phyloP scores from a whole-genome alignment of 2,329 filamentous ascomycete species.

The Sporothrix phasma region DNA sequence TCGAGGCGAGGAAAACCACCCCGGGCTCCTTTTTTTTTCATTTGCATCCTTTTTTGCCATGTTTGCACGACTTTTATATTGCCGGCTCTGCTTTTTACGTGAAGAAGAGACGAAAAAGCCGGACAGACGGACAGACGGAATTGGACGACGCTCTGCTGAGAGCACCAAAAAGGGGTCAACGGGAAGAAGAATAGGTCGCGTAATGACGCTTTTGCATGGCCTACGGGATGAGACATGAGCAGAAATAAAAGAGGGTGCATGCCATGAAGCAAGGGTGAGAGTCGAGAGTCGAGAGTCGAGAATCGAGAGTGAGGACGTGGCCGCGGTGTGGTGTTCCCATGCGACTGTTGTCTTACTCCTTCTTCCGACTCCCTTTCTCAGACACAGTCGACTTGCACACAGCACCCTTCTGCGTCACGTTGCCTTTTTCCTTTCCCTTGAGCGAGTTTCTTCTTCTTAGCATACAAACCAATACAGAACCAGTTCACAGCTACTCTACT shows the following conservation, averaged over 20 bases:
- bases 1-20: background rate
- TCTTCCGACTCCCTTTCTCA: background rate
- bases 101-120: too few relatives aligned
- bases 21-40: background rate
- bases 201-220: conserved; percentile 8
- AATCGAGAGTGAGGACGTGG: too few relatives aligned
- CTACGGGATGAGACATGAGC: background rate
- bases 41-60: background rate
- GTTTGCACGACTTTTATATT: background rate
- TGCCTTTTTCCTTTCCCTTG: background rate
- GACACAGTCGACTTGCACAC: background rate
- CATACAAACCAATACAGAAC: background rate
- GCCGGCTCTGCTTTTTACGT: background rate
- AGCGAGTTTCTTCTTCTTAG: too few relatives aligned
- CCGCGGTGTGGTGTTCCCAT: too few relatives aligned
- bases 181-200: background rate
- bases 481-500: too few relatives aligned
- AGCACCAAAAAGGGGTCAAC: background rate
- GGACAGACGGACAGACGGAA: background rate
- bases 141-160: background rate
- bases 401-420: background rate
- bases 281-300: background rate
- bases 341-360: too few relatives aligned
- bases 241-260: background rate
- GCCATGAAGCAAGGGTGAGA: background rate